phyloP scores from a whole-genome alignment of 495 filamentous ascomycete species.

The Penicillium tannophilum region DNA sequence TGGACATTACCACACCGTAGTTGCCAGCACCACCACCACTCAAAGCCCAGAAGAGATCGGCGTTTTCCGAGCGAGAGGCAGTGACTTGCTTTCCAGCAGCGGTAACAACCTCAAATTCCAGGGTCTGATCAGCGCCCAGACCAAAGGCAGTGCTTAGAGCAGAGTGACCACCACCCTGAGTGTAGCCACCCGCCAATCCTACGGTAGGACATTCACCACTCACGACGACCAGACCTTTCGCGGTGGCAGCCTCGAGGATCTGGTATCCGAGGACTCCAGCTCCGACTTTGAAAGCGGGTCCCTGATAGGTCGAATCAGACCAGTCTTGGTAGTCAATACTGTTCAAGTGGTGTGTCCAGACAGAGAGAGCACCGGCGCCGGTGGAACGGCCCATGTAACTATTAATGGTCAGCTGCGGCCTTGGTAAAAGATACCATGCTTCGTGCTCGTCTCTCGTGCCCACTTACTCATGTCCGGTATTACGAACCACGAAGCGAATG shows the following conservation, averaged over 20 bases:
- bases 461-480: slow-evolving; percentile 60
- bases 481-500: slow-evolving; percentile 64
- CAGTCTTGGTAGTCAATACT: slow-evolving; percentile 44
- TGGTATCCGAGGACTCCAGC: slow-evolving; percentile 55
- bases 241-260: slow-evolving; percentile 48
- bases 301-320: slow-evolving; percentile 42
- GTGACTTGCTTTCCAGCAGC: slow-evolving; percentile 52
- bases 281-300: slow-evolving; percentile 57
- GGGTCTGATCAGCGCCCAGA: slow-evolving; percentile 63
- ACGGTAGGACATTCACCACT: too few species aligned
- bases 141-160: too few species aligned
- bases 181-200: too few species aligned
- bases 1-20: background rate
- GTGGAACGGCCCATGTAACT: slow-evolving; percentile 61
- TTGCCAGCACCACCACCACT: slow-evolving; percentile 1
- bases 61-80: slow-evolving; percentile 54
- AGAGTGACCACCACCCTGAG: too few species aligned
- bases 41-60: slow-evolving; percentile 57
- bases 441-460: too few species aligned
- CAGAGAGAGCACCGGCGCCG: slow-evolving; percentile 55
- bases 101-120: slow-evolving; percentile 66
- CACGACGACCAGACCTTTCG: too few species aligned
- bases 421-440: too few species aligned
- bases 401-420: background rate
- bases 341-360: slow-evolving; percentile 64